Base-by-base conservation (phyloP, 176 grass and related monocot genomes). In the Carex cristatella region DNA sequence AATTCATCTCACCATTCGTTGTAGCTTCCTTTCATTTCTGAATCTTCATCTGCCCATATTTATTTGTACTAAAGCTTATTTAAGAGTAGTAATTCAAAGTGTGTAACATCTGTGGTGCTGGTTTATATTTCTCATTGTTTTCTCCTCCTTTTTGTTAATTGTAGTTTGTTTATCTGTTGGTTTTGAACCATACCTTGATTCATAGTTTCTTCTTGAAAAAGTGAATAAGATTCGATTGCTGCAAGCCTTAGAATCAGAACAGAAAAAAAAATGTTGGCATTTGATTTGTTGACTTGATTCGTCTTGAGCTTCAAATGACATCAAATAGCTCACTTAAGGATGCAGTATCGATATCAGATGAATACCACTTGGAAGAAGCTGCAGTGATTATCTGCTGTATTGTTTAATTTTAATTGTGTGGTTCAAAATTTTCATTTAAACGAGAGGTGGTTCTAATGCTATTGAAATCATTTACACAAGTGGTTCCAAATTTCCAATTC, bases 21-120 rank as follows among this genome's bases (percentile, higher is more conserved):
- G 72, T 76, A 76, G 73, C 73, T 56, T 79, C 27, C 30, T 10
- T 79, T 79, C 30, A 16, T 78, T 12, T 58, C 14, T 57, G 74
- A 10, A 35, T 2, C 53, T 35, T 79, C 13, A 33, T 79, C 51
- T 53, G 71, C 19, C 10, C 71, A 75, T 53, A 58, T 79, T 79
- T 58, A 79, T 79, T 79, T 79, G 74, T 79, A 79, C 53, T 79
- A 58, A 79, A 28, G 27, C 13, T 79, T 58, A 79, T 58, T 58
- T 79, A 79, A 79, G 30, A 79, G 48, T 18, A 57, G 23, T 76
- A 55, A 79, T 79, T 15, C 53, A 58, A 57, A 58, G 30, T 35
- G 28, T 79, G 27, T 79, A 58, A 79, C 51, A 79, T 79, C 38
- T 75, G 19, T 58, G 12, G 12, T 79, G 7, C 14, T 58, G 19